These are phyloP conservation scores for Rhazya stricta DNA, from an alignment of 257 asterid genomes.

Conservation along the genomic window DNA sequence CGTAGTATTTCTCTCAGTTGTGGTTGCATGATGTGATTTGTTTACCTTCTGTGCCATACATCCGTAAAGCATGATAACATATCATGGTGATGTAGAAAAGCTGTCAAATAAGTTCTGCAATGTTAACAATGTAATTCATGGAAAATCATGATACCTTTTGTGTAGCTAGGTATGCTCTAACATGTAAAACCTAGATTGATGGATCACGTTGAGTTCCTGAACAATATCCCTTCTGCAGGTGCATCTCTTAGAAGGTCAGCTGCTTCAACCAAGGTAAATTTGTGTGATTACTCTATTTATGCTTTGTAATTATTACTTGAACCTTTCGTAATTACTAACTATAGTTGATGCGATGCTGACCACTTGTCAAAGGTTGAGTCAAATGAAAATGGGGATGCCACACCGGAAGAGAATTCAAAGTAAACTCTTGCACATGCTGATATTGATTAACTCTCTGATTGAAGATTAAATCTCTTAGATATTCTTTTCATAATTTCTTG, in stretches of 20 bases:
- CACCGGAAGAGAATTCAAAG: constrained; percentile 57
- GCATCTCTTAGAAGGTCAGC: constrained; percentile 31
- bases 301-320: background rate
- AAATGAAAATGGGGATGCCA: constrained; percentile 29
- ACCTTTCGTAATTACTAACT: background rate
- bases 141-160: background rate
- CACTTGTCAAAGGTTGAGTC: constrained; percentile 35
- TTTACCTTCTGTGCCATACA: background rate
- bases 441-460: background rate
- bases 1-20: background rate
- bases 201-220: constrained; percentile 9
- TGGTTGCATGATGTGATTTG: background rate
- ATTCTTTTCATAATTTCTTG: background rate
- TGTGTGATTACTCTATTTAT: constrained; percentile 2
- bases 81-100: constrained; percentile 1
- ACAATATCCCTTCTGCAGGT: constrained; percentile 15
- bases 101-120: background rate
- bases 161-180: background rate
- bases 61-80: background rate
- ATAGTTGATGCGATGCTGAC: constrained; percentile 16
- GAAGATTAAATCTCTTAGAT: constrained; percentile 8
- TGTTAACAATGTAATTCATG: background rate
- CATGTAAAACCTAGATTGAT: background rate
- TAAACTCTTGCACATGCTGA: constrained; percentile 26
- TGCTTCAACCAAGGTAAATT: constrained; percentile 41